A percentile compares a stretch with the other conserved stretches of the same genome.
These are phyloP conservation scores for Lotmaria passim DNA, from an alignment of 208 protist genomes.

Conservation along the genomic window DNA sequence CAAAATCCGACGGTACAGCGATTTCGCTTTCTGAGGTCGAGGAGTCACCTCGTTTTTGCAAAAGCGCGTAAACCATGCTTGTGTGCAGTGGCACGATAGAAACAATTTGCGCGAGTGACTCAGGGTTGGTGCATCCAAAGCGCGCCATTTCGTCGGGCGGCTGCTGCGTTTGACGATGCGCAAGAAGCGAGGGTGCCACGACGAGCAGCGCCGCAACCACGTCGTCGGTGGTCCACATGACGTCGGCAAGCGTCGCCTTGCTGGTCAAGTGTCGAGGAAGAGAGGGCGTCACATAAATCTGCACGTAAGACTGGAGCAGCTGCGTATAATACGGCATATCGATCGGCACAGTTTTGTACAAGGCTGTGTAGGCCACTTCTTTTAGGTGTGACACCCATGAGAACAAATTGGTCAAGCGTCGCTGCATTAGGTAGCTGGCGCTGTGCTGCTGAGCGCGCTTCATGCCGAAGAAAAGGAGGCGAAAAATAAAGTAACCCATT, in stretches of 20 bases:
- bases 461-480: constrained; percentile 65
- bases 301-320: constrained; percentile 33
- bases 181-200: constrained; percentile 34
- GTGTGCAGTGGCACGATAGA: constrained; percentile 34
- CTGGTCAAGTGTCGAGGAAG: constrained; percentile 28
- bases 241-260: constrained; percentile 36
- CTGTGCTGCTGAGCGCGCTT: constrained; percentile 25
- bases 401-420: not conserved
- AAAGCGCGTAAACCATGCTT: constrained; percentile 32
- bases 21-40: not conserved
- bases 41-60: constrained; percentile 12
- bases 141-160: constrained; percentile 18
- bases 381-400: constrained; percentile 7
- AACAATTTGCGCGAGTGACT: constrained; percentile 26
- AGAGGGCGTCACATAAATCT: constrained; percentile 33
- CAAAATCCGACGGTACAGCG: constrained; percentile 20
- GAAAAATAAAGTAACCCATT: constrained; percentile 76
- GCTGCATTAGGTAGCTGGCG: constrained; percentile 4
- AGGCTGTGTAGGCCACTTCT: not conserved
- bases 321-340: constrained; percentile 41
- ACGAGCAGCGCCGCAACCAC: constrained; percentile 43
- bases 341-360: constrained; percentile 16
- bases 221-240: constrained; percentile 53
- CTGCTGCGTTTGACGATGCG: constrained; percentile 22
- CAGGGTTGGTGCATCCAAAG: constrained; percentile 22